These are phyloP conservation scores for Globisporangium yorkense DNA, from an alignment of 352 stramenopile genomes.

Conservation along the genomic window DNA sequence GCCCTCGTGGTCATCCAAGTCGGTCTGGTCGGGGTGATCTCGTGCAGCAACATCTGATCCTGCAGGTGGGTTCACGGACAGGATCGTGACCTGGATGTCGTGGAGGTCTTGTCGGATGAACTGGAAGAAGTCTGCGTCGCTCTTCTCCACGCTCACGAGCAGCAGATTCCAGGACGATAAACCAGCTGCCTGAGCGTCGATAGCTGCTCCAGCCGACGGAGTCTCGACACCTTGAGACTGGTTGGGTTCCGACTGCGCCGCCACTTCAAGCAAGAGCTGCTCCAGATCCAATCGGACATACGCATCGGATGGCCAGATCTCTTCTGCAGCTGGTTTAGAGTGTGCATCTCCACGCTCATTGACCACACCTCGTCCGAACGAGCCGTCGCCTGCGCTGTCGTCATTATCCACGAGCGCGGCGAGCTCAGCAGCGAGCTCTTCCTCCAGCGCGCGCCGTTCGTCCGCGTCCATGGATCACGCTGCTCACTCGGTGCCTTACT, in stretches of 20 bases:
- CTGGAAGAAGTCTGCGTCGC: slow-evolving; percentile 36
- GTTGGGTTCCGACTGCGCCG: neutral
- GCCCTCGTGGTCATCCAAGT: too few species aligned
- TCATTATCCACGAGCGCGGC: slow-evolving; percentile 12
- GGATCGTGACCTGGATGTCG: slow-evolving; percentile 89
- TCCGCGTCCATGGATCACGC: slow-evolving; percentile 23
- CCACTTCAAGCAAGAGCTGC: slow-evolving; percentile 12
- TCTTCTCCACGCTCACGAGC: slow-evolving; percentile 28
- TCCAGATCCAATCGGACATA: slow-evolving; percentile 36
- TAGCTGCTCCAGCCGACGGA: too few species aligned
- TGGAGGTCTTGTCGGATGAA: slow-evolving; percentile 53
- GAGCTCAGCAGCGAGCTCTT: slow-evolving; percentile 33
- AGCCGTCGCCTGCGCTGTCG: too few species aligned
- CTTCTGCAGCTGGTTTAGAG: too few species aligned
- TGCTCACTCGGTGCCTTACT: too few species aligned
- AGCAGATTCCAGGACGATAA: slow-evolving; percentile 26
- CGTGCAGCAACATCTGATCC: too few species aligned
- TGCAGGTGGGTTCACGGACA: slow-evolving; percentile 45
- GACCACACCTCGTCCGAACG: neutral
- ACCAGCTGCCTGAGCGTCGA: neutral
- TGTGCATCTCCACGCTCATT: too few species aligned
- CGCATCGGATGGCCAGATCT: too few species aligned
- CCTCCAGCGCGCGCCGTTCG: slow-evolving; percentile 39
- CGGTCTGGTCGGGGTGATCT: too few species aligned
- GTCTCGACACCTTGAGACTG: neutral